Evolutionary conservation across 164 flowering plant genomes (phyloP), one percentile per base, ranked within the genome.

Genomic region (Paratinospora sagittata): DNA sequence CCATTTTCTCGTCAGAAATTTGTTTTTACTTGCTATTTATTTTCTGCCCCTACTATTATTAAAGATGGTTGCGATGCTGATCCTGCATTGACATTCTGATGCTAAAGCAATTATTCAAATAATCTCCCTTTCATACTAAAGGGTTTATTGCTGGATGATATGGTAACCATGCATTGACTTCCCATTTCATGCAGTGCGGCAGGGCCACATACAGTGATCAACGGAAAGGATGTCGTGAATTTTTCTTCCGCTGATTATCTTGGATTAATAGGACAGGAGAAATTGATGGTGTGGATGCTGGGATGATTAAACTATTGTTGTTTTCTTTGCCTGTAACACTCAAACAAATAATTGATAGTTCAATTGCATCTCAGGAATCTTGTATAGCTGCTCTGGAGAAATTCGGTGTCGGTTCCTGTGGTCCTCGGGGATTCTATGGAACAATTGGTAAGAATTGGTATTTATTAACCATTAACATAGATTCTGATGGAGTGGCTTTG

Each of bases 381-480:
- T 91, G 98, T 80, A 91, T 91, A 1, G 73, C 88, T 70, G 79
- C 99, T n/a, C 75, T 96, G 79, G 93, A 93, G 81, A 96, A 91
- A 79, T 95, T 91, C 81, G 99, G 99, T 78, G 98, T 92, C 81
- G 98, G 98, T 73, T 95, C 99, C 73, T 92, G 97, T 84, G 99
- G 99, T 76, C 98, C 99, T 69, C 97, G 99, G 80, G 90, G 98
- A 27, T 96, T 96, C 71, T 96, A 96, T 87, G 99, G 99, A 78
- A 96, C 98, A 73, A 93, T 96, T 65, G 97, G 98, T 91, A 78
- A 70, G 84, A 67, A 39, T 47, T n/a, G 52, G 52, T 69, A 33
- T 21, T 41, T 78, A 11, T 58, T 47, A 24, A 26, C 47, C 27
- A 7, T 24, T 72, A 67, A 72, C 26, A 58, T 45, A 34, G 52